Percentiles rank a stretch among this genome's conserved stretches.
These are phyloP conservation scores for Stemphylium beticola DNA, from an alignment of 2,329 filamentous ascomycete genomes.

Conservation along the genomic window DNA sequence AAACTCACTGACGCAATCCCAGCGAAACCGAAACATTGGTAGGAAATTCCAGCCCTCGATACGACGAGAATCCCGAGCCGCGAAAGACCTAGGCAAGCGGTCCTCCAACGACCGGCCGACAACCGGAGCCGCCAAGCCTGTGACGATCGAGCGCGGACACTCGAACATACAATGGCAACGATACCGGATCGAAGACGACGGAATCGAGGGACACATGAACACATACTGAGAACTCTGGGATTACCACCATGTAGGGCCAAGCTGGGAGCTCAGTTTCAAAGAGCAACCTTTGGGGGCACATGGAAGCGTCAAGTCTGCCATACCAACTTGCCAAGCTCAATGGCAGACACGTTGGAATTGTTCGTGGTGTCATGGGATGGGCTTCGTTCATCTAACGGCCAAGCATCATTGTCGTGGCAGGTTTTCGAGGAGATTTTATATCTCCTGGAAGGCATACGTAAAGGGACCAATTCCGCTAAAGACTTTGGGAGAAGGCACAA, in stretches of 20 bases:
- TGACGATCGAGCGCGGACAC: not conserved
- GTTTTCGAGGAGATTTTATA: not conserved
- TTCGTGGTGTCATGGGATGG: too few species aligned
- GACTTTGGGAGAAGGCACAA: not conserved
- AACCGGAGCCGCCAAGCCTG: not conserved
- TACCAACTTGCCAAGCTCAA: not conserved
- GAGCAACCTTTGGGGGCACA: not conserved
- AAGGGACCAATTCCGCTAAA: not conserved
- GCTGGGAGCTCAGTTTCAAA: too few species aligned
- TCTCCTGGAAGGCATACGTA: too few species aligned
- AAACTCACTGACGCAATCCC: not conserved
- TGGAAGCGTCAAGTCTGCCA: not conserved
- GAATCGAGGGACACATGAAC: not conserved
- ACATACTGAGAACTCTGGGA: not conserved
- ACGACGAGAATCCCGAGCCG: too few species aligned
- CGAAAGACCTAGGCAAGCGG: too few species aligned
- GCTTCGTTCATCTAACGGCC: not conserved
- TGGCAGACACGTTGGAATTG: too few species aligned
- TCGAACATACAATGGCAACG: not conserved
- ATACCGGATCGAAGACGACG: not conserved
- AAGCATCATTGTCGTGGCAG: not conserved
- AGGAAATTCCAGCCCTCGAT: too few species aligned
- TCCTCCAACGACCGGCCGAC: not conserved
- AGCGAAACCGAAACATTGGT: not conserved
- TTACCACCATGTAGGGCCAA: not conserved